These are phyloP conservation scores for Talaromyces sp. DNA, from an alignment of 2,329 filamentous ascomycete species.

Conservation along the genomic window DNA sequence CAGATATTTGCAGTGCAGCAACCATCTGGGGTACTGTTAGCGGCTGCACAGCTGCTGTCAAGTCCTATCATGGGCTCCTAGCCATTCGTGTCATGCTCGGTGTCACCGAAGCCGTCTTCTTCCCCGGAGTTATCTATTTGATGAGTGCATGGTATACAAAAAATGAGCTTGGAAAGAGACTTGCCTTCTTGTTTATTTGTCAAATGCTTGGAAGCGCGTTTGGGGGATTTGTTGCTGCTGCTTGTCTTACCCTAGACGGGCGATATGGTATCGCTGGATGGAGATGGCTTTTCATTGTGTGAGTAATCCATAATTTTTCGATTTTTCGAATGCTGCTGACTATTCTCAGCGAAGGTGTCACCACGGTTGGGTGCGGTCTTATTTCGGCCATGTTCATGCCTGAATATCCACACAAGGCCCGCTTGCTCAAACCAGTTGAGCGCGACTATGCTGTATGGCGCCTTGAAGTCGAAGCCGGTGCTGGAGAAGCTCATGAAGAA, in stretches of 20 bases:
- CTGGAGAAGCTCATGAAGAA: conserved; percentile 45
- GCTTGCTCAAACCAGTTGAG: conserved; percentile 35
- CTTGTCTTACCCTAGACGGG: conserved; percentile 28
- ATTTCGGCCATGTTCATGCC: conserved; percentile 31
- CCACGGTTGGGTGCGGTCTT: conserved; percentile 32
- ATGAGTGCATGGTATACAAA: conserved; percentile 64
- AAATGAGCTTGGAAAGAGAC: conserved; percentile 15
- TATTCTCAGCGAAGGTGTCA: conserved; percentile 29
- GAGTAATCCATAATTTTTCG: background rate
- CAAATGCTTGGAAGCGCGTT: conserved; percentile 40
- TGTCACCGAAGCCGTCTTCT: conserved; percentile 61
- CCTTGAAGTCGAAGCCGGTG: conserved; percentile 44
- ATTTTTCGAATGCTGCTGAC: background rate
- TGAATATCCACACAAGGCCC: conserved; percentile 41
- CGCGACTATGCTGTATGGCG: conserved; percentile 41
- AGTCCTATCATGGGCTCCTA: background rate
- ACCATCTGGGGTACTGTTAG: conserved; percentile 6
- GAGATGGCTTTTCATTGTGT: conserved; percentile 34
- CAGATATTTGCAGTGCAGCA: background rate
- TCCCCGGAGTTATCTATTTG: conserved; percentile 61
- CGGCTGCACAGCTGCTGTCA: background rate
- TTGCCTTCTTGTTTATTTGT: conserved; percentile 40
- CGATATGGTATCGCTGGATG: conserved; percentile 31
- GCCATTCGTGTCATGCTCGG: conserved; percentile 48
- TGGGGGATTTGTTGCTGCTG: conserved; percentile 36